phyloP scores from a whole-genome alignment of 768 basidiomycete species.

The Cytidiella melzeri region DNA sequence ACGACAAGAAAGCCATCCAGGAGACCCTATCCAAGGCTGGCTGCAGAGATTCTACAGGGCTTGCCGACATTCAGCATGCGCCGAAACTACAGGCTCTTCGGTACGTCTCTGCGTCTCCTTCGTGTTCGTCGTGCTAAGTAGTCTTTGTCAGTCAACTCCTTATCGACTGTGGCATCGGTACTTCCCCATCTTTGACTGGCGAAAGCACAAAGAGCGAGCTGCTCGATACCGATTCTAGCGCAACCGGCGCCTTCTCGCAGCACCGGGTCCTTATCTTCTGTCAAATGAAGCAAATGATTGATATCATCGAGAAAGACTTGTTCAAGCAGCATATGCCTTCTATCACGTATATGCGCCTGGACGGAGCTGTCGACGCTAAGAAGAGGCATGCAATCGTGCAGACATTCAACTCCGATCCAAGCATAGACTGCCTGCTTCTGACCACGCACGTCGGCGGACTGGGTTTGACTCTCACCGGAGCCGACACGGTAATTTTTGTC shows the following conservation, averaged over 20 bases:
- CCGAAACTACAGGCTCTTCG: conserved; percentile 89
- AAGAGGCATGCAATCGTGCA: conserved; percentile 97
- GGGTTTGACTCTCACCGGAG: conserved; percentile 93
- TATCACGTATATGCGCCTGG: conserved; percentile 97
- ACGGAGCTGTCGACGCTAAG: conserved; percentile 85
- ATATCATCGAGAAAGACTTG: conserved; percentile 91
- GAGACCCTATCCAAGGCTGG: conserved; percentile 54
- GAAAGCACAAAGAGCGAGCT: conserved; percentile 66
- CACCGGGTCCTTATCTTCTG: conserved; percentile 99
- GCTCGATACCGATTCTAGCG: conserved; percentile 48
- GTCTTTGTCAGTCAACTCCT: conserved; percentile 71
- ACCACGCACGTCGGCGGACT: conserved; percentile 97
- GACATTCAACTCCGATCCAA: conserved; percentile 96
- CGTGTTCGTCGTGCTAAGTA: not conserved
- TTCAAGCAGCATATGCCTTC: conserved; percentile 92
- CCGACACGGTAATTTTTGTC: conserved; percentile 98
- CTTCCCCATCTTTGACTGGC: conserved; percentile 30
- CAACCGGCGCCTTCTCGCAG: conserved; percentile 68
- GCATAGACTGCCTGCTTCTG: conserved; percentile 91
- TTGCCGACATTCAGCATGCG: conserved; percentile 84
- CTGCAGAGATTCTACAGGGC: conserved; percentile 31
- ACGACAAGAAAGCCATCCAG: conserved; percentile 49
- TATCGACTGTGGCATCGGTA: conserved; percentile 90
- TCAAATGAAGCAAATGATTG: conserved; percentile 98
- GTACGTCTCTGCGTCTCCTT: conserved; percentile 38